Conservation (phyloP, 768 basidiomycete genomes). For the Ephemerocybe angulata region DNA sequence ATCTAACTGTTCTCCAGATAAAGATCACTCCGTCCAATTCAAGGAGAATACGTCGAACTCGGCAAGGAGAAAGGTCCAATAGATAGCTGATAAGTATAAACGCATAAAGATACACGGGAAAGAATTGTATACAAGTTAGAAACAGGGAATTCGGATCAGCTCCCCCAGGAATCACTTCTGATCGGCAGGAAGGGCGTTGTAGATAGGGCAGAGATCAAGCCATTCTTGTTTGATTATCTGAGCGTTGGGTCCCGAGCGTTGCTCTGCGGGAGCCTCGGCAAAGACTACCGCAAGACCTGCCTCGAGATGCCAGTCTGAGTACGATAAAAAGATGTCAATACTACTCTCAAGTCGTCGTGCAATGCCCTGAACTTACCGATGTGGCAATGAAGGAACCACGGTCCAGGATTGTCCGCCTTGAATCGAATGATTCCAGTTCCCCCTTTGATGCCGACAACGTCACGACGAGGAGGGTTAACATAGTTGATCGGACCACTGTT, state of each 20-base stretch:
- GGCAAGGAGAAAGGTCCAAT: too few relatives aligned
- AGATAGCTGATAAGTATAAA: too few relatives aligned
- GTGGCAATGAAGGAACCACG: conserved; percentile 26
- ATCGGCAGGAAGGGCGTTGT: conserved; percentile 15
- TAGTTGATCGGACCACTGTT: not conserved
- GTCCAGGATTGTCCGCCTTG: conserved; percentile 24
- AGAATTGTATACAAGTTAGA: too few relatives aligned
- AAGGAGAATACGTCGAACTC: too few relatives aligned
- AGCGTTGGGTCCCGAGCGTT: conserved; percentile 19
- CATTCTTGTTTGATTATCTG: conserved; percentile 25
- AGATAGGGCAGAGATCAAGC: conserved; percentile 14
- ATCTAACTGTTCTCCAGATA: too few relatives aligned
- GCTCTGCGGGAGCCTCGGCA: conserved; percentile 29
- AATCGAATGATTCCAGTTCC: conserved; percentile 17
- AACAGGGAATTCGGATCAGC: too few relatives aligned
- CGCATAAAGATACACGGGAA: too few relatives aligned
- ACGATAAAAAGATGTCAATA: not conserved
- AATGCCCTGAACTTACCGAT: conserved; percentile 4
- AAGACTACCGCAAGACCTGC: conserved; percentile 39
- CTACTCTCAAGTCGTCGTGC: not conserved
- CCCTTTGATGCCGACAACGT: conserved; percentile 13
- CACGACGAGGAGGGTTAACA: conserved; percentile 15
- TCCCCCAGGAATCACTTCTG: conserved; percentile 18
- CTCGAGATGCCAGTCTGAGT: conserved; percentile 36
- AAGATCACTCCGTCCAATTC: too few relatives aligned